Evolutionary conservation across 805 yeast genomes (phyloP).

Genomic region (Candida dajiaensis): DNA sequence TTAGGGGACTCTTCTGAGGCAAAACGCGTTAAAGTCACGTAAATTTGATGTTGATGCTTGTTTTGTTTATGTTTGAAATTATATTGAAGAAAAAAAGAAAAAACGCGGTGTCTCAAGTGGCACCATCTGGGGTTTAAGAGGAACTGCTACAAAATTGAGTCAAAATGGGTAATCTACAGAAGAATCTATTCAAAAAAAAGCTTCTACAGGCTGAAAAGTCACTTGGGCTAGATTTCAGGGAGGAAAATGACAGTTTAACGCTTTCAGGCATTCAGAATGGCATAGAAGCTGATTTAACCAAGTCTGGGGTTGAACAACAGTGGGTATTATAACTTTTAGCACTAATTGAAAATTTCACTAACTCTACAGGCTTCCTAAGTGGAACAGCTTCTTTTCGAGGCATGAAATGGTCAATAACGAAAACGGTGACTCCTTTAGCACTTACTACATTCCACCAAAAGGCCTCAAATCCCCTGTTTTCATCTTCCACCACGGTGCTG

Average conservation of each 20-base stretch:
- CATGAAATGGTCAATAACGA: conserved; percentile 18
- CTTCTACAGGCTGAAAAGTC: conserved; percentile 6
- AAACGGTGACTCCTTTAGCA: conserved; percentile 37
- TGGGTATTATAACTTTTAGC: neutral
- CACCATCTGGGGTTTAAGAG: neutral
- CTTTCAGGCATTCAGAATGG: neutral
- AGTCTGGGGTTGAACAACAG: neutral
- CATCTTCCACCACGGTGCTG: conserved; percentile 92
- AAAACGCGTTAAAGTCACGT: neutral
- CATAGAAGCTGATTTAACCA: neutral
- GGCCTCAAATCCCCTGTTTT: conserved; percentile 45
- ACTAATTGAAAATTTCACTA: neutral
- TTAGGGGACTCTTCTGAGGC: neutral
- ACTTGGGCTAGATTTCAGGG: conserved; percentile 4
- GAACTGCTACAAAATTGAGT: neutral
- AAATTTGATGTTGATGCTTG: neutral
- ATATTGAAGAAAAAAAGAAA: neutral
- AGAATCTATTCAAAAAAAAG: conserved; percentile 9
- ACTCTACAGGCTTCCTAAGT: conserved; percentile 6
- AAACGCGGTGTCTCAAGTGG: neutral
- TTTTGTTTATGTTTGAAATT: neutral
- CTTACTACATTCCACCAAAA: conserved; percentile 53
- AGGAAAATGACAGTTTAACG: conserved; percentile 1
- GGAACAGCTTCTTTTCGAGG: conserved; percentile 31
- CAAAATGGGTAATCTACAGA: conserved; percentile 11